Base-by-base conservation (phyloP, 257 asterid genomes). In the Verbena officinalis region DNA sequence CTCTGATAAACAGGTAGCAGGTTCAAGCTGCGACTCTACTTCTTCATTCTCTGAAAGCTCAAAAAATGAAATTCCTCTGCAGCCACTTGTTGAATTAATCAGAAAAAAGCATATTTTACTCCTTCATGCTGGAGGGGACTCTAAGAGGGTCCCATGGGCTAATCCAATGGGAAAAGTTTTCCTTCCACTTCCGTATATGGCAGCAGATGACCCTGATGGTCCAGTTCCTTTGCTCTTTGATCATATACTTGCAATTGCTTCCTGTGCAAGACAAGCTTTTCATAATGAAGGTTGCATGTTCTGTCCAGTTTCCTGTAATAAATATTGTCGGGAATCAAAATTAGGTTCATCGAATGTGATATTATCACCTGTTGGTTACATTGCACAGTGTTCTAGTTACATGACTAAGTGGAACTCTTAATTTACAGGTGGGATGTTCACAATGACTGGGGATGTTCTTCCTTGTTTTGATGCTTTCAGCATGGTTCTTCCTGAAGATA, bases 41-140 rank as follows among this genome's bases (percentile, higher is more conserved):
- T 69, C 82, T 30, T 72, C 83, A 67, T 73, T 72, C 48, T 42
- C 65, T 59, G 73, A 57, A 45, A 72, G 75, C 62, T 62, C 77
- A 39, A 55, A 67, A 33, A 19, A 64, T 65, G 92, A 83, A 69
- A 65, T 40, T 59, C 72, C 75, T 23, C 69, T 76, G 64, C 65
- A 10, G 34, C 52, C 81, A 62, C 84, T 89, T 66, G 81, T 78
- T 53, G 92, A 86, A 60, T 78, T 79, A 71, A 67, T 94, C 69
- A 77, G 86, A 58, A 84, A 81, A 73, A 94, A 79, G 73, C 96
- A 88, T 61, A 78, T 88, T 64, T 76, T 90, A 70, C 81, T 90
- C 72, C 86, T 94, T 75, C 99, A 94, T 77, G 99, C 96, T 71
- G 99, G 95, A 69, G 99, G 97, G 66, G 97, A 94, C 89, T 94